Conservation (phyloP, 805 yeast species). For the Teunomyces kruisii region DNA sequence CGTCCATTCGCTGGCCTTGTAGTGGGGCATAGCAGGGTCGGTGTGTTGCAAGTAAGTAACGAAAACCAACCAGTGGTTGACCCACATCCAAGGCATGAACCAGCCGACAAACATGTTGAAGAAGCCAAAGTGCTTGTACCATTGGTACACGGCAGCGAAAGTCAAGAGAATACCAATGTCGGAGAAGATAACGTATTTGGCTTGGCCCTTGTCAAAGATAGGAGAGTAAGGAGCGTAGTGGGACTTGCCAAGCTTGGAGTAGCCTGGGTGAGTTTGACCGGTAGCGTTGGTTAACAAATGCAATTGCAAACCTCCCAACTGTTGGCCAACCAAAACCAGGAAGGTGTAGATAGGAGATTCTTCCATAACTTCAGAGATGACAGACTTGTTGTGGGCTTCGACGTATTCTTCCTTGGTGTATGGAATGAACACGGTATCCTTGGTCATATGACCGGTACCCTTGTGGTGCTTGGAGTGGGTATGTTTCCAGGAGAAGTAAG, state of each 20-base stretch:
- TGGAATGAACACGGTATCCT: constrained; percentile 88
- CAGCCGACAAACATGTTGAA: constrained; percentile 66
- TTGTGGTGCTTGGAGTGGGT: constrained; percentile 87
- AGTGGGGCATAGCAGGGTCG: constrained; percentile 77
- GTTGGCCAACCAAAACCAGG: constrained; percentile 58
- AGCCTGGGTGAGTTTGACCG: constrained; percentile 61
- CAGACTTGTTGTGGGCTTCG: constrained; percentile 33
- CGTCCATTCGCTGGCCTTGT: constrained; percentile 73
- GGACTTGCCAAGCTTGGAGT: constrained; percentile 48
- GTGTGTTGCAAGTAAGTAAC: constrained; percentile 85
- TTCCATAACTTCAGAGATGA: constrained; percentile 57
- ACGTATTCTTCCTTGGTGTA: constrained; percentile 59
- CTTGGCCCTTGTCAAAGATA: constrained; percentile 70
- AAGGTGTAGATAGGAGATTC: constrained; percentile 75
- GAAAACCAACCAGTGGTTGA: constrained; percentile 88
- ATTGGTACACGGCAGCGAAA: constrained; percentile 51
- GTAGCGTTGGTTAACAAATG: constrained; percentile 71
- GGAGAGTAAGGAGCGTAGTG: constrained; percentile 78
- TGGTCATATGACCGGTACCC: constrained; percentile 78
- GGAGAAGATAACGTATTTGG: constrained; percentile 66
- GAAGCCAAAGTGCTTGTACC: constrained; percentile 62
- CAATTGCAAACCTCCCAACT: constrained; percentile 73
- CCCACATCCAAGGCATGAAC: constrained; percentile 74
- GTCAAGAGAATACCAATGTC: constrained; percentile 70
- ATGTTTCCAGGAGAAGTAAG: constrained; percentile 85